phyloP scores from a whole-genome alignment of 306 rosid genomes.

The Pachyrhizus erosus region DNA sequence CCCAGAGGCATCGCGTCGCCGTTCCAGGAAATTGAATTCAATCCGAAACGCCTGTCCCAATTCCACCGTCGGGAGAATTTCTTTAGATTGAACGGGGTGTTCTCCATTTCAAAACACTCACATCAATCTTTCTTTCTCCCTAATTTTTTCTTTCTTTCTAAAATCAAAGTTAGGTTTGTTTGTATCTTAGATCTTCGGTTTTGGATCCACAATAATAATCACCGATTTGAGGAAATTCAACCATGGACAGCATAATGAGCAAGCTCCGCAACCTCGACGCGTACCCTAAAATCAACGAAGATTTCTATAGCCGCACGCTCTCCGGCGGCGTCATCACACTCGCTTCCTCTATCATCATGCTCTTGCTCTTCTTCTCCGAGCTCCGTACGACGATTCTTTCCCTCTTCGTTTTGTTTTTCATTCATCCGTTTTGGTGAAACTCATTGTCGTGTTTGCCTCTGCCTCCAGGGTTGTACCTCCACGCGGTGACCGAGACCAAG shows the following conservation, averaged over 20 bases:
- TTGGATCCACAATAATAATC: not conserved
- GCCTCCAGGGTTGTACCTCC: constrained; percentile 80
- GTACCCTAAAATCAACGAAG: constrained; percentile 95
- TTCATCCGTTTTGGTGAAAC: constrained; percentile 4
- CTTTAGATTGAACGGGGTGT: constrained; percentile 50
- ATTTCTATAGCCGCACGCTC: constrained; percentile 95
- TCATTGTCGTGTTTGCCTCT: constrained; percentile 30
- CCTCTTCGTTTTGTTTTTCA: not conserved
- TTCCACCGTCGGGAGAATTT: constrained; percentile 20
- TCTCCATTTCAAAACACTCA: not conserved
- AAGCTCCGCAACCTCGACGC: constrained; percentile 94
- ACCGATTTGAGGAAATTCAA: constrained; percentile 12
- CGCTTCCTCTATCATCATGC: constrained; percentile 85
- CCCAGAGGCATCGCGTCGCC: not conserved
- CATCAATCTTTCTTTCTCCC: not conserved
- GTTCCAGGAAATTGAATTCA: not conserved
- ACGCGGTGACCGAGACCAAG: constrained; percentile 82
- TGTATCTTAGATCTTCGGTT: constrained; percentile 21
- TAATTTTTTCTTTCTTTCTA: not conserved
- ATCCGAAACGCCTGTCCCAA: constrained; percentile 44
- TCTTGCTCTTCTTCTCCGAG: constrained; percentile 94
- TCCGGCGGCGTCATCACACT: constrained; percentile 96
- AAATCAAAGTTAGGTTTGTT: not conserved
- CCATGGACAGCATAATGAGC: constrained; percentile 78
- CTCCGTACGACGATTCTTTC: constrained; percentile 63